These are phyloP conservation scores for Sanghuangporus baumii DNA, from an alignment of 1,284 basidiomycete species.

Conservation along the genomic window DNA sequence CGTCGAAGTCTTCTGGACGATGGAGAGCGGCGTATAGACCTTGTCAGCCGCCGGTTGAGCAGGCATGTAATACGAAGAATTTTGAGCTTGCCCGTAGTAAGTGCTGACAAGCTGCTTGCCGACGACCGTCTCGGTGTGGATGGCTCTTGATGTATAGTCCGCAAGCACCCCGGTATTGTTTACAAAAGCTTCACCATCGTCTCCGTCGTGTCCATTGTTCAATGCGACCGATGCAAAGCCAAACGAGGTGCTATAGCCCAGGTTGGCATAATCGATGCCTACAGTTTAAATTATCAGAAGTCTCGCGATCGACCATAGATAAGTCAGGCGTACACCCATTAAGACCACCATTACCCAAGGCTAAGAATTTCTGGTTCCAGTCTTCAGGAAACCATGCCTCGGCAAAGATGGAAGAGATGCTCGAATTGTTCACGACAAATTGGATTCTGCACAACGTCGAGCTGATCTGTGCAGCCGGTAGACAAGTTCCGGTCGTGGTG, in stretches of 20 bases:
- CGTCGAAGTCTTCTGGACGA: constrained; percentile 30
- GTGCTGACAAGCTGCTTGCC: constrained; percentile 24
- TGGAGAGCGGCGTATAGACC: constrained; percentile 22
- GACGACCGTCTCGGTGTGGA: constrained; percentile 24
- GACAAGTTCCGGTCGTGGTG: not conserved
- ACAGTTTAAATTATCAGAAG: not conserved
- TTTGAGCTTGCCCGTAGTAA: constrained; percentile 22
- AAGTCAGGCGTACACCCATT: constrained; percentile 11
- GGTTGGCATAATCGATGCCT: constrained; percentile 26
- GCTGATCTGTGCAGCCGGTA: not conserved
- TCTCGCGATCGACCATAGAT: not conserved
- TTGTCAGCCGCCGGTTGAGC: constrained; percentile 28
- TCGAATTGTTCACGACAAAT: constrained; percentile 13
- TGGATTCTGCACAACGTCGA: constrained; percentile 12
- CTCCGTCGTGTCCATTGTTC: constrained; percentile 28
- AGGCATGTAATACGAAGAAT: constrained; percentile 27
- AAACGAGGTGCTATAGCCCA: constrained; percentile 23
- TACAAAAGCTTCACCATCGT: constrained; percentile 21
- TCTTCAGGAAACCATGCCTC: constrained; percentile 15
- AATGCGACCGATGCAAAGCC: constrained; percentile 24
- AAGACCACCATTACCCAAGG: constrained; percentile 14
- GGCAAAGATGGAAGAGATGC: constrained; percentile 2
- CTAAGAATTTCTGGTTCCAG: constrained; percentile 14
- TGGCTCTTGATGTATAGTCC: constrained; percentile 27
- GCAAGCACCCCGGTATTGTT: constrained; percentile 24